Base-by-base conservation (phyloP, 352 stramenopile genomes). In the Halophytophthora batemanensis region DNA sequence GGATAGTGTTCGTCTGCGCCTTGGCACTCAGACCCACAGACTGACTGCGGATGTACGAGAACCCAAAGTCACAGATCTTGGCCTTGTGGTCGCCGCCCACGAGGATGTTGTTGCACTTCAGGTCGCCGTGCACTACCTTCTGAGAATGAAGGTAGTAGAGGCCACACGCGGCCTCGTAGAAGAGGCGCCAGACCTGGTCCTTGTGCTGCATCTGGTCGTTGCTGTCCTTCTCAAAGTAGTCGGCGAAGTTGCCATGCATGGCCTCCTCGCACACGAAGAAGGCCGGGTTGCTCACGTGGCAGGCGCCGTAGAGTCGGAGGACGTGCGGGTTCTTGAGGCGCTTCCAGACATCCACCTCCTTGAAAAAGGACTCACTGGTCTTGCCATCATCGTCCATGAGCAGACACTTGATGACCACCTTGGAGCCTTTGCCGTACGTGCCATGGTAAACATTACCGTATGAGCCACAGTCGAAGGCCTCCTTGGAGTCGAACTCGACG, bases 91-190 rank as follows among this genome's bases (percentile, higher is more conserved):
- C 37, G 37, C 63, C 40, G 33, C 75, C 80, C 13, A 95, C 55
- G 14, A 96, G 64, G 28, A 96, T 52, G 64, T 96, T 95, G 47
- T 71, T 82, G 40, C 77, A 82, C 54, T 95, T 95, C 28, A 95
- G 66, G 56, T 95, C 82, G 25, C 85, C 76, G 47, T 95, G 85
- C 13, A 96, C 64, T 12, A 85, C 59, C 23, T 68, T 61, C 23
- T 76, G 43, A 28, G 46, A 31, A 59, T 93, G 78, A n/a, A 93
- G 43, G 60, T 77, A 92, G 17, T 47, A 29, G n/a, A 93, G 54
- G 0, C 77, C 82, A 11, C 71, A 41, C 10, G 65, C 57, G 11
- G 66, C 60, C 40, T 77, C 53, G 47, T 66, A 58, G n/a, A 80
- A 53, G 29, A 52, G 34, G 19, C 45, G 45, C 45, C 45, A 52